phyloP scores from a whole-genome alignment of 2,329 filamentous ascomycete species.

The Claviceps sp. region DNA sequence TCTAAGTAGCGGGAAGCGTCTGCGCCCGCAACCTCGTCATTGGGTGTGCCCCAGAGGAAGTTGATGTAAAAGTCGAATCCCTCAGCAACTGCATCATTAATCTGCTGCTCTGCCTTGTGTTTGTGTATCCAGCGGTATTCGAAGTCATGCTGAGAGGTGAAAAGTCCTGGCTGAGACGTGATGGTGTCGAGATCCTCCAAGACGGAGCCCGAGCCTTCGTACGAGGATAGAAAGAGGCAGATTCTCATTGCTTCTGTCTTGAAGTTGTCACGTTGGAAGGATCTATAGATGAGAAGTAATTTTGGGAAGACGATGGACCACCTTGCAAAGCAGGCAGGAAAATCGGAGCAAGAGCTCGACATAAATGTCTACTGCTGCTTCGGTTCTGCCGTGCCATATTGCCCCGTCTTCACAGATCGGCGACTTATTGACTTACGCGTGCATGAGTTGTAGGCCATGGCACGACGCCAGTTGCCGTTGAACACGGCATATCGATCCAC shows the following conservation, averaged over 20 bases:
- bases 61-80: conserved; percentile 1
- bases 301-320: too few species aligned
- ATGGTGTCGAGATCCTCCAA: not conserved
- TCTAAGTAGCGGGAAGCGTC: not conserved
- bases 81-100: not conserved
- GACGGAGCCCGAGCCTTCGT: not conserved
- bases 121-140: not conserved
- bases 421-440: too few species aligned
- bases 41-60: not conserved
- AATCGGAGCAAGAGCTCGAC: too few species aligned
- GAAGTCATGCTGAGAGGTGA: conserved; percentile 2
- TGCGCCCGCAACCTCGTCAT: not conserved
- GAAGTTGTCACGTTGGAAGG: too few species aligned
- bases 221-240: not conserved
- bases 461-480: too few species aligned
- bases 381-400: too few species aligned
- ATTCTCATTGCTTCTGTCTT: not conserved
- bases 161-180: not conserved
- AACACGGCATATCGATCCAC: too few species aligned
- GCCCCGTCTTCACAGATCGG: too few species aligned
- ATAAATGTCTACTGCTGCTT: too few species aligned
- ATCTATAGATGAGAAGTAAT: too few species aligned
- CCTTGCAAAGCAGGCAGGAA: too few species aligned
- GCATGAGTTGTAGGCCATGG: too few species aligned
- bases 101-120: not conserved